Percentiles rank a stretch among this genome's conserved stretches.
Conservation (phyloP, 352 stramenopile species). For the Phytophthora vignae region DNA sequence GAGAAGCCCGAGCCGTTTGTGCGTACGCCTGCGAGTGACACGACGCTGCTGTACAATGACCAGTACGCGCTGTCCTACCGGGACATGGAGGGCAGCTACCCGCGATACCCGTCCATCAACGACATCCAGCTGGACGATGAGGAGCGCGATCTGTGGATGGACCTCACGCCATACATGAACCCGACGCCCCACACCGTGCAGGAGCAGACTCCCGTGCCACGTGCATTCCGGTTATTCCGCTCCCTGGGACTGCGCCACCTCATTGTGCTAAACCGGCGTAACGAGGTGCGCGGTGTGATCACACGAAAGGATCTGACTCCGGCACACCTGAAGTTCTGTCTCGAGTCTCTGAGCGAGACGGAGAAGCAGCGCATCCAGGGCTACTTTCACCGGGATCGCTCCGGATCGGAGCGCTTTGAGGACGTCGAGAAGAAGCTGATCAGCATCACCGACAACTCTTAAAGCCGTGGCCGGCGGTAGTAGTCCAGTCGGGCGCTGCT, state of each 20-base stretch:
- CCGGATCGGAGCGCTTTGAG: slow-evolving; percentile 76
- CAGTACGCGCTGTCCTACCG: slow-evolving; percentile 87
- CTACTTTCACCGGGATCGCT: slow-evolving; percentile 83
- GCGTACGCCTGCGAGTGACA: slow-evolving; percentile 76
- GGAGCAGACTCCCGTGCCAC: slow-evolving; percentile 93
- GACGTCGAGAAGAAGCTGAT: slow-evolving; percentile 87
- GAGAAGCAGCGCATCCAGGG: slow-evolving; percentile 88
- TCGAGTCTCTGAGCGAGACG: slow-evolving; percentile 77
- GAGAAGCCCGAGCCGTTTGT: slow-evolving; percentile 84
- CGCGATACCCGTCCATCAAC: slow-evolving; percentile 80
- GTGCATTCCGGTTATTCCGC: slow-evolving; percentile 97
- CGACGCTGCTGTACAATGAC: slow-evolving; percentile 87
- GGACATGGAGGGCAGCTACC: slow-evolving; percentile 85
- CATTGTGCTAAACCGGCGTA: slow-evolving; percentile 90
- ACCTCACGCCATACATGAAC: slow-evolving; percentile 98
- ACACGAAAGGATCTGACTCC: slow-evolving; percentile 89
- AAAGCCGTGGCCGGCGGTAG: slow-evolving; percentile 41
- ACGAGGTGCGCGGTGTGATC: slow-evolving; percentile 90
- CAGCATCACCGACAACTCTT: slow-evolving; percentile 88
- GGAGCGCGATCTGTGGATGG: slow-evolving; percentile 90
- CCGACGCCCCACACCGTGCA: slow-evolving; percentile 96
- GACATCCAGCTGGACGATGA: slow-evolving; percentile 94
- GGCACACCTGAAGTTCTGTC: slow-evolving; percentile 81
- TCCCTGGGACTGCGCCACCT: slow-evolving; percentile 97
- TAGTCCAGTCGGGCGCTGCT: slow-evolving; percentile 26